phyloP scores from a whole-genome alignment of 495 filamentous ascomycete genomes.

The Xeromyces bisporus region DNA sequence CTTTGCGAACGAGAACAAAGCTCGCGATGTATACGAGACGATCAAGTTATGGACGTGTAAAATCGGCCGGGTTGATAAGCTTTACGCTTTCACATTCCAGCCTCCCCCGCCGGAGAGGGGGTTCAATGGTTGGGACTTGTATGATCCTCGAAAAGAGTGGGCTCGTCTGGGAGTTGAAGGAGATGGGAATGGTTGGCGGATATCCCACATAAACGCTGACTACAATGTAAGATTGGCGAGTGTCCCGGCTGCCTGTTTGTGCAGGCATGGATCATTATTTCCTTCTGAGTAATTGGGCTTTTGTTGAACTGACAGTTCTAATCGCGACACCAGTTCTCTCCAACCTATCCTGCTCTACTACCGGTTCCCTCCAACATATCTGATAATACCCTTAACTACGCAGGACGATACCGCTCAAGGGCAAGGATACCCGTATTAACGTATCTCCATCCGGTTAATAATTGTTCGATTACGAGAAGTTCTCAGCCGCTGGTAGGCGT shows the following conservation, averaged over 20 bases:
- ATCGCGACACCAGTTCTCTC: constrained; percentile 51
- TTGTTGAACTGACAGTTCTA: not conserved
- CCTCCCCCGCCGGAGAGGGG: constrained; percentile 57
- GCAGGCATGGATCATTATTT: no score
- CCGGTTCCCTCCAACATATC: constrained; percentile 77
- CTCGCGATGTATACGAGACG: constrained; percentile 74
- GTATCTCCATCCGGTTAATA: constrained; percentile 91
- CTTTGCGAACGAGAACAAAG: constrained; percentile 56
- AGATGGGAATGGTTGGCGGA: constrained; percentile 73
- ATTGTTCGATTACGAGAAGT: constrained; percentile 89
- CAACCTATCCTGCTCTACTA: constrained; percentile 83
- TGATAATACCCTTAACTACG: constrained; percentile 92
- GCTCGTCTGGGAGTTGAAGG: constrained; percentile 61
- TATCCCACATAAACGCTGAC: constrained; percentile 77
- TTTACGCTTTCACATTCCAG: constrained; percentile 78
- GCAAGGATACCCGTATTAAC: constrained; percentile 74
- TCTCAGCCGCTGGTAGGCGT: constrained; percentile 87
- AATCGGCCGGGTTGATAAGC: constrained; percentile 67
- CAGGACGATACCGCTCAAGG: constrained; percentile 71
- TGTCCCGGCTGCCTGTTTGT: no score
- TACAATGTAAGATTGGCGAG: constrained; percentile 42
- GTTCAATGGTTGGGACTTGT: constrained; percentile 74
- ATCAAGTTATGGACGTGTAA: constrained; percentile 72
- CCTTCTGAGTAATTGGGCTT: not conserved
- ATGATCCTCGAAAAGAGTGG: constrained; percentile 70